Conservation (phyloP, 352 stramenopile genomes). For the Globisporangium perplexum region DNA sequence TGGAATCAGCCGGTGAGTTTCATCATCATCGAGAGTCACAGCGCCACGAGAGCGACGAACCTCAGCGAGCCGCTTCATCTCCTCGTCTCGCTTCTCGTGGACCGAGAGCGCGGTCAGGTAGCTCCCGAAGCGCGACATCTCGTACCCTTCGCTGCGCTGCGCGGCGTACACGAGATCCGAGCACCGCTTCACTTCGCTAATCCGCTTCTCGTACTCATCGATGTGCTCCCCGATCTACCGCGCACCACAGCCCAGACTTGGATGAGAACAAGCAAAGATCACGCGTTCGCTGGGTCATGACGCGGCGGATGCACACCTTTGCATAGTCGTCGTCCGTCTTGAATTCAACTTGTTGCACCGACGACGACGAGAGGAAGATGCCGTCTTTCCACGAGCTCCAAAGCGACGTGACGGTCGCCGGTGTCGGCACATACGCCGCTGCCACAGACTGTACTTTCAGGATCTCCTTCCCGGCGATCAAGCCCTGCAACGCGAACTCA, state of each 20-base stretch:
- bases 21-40: no score
- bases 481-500: slow-evolving; percentile 30
- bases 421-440: slow-evolving; percentile 70
- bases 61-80: slow-evolving; percentile 73
- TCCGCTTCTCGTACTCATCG: slow-evolving; percentile 79
- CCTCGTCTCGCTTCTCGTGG: slow-evolving; percentile 65
- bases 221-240: slow-evolving; percentile 82
- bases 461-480: slow-evolving; percentile 80
- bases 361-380: slow-evolving; percentile 60
- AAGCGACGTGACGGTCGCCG: slow-evolving; percentile 64
- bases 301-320: slow-evolving; percentile 28
- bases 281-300: background rate
- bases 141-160: slow-evolving; percentile 78
- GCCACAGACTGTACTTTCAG: slow-evolving; percentile 71
- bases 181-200: slow-evolving; percentile 73
- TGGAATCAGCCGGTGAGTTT: no score
- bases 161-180: slow-evolving; percentile 79
- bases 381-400: slow-evolving; percentile 84
- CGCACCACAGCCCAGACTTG: background rate
- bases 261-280: background rate
- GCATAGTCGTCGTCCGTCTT: slow-evolving; percentile 85
- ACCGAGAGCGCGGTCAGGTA: slow-evolving; percentile 73
- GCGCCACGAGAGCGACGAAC: slow-evolving; percentile 13
- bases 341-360: slow-evolving; percentile 82
- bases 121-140: slow-evolving; percentile 82